Conservation (phyloP, 176 grass and related monocot genomes). For the Secale cereale region DNA sequence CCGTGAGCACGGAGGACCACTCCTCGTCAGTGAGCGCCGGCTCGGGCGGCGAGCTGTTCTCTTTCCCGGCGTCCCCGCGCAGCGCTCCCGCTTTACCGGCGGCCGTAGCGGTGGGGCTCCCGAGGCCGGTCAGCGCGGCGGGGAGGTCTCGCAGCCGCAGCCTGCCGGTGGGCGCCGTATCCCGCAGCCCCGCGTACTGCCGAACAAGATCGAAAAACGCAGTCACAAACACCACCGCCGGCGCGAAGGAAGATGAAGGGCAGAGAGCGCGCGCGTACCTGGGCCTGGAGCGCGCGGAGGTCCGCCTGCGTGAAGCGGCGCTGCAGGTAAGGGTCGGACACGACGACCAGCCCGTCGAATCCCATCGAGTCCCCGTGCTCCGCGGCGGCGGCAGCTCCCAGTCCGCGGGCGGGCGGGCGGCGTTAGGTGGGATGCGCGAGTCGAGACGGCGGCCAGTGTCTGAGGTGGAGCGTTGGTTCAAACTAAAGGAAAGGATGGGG, state of each 20-base stretch:
- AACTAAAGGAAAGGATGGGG: conserved; percentile 5
- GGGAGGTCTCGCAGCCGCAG: conserved; percentile 66
- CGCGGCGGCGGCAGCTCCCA: neutral
- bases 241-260: neutral
- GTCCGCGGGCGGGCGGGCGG: neutral
- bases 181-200: conserved; percentile 50
- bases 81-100: neutral
- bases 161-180: conserved; percentile 38
- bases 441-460: neutral
- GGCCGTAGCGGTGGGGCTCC: conserved; percentile 2
- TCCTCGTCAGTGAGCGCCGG: conserved; percentile 52
- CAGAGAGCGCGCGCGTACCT: conserved; percentile 19
- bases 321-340: conserved; percentile 78
- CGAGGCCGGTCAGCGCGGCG: conserved; percentile 37
- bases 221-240: neutral
- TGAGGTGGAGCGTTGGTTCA: conserved; percentile 21
- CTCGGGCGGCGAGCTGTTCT: conserved; percentile 28
- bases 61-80: conserved; percentile 33
- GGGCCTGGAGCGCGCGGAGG: conserved; percentile 61
- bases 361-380: conserved; percentile 18
- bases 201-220: neutral
- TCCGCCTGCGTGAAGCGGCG: conserved; percentile 82
- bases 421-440: conserved; percentile 12
- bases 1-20: conserved; percentile 49
- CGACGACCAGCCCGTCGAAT: conserved; percentile 47